These are phyloP conservation scores for Combretum micranthum DNA, from an alignment of 345 rosid genomes.

Conservation along the genomic window DNA sequence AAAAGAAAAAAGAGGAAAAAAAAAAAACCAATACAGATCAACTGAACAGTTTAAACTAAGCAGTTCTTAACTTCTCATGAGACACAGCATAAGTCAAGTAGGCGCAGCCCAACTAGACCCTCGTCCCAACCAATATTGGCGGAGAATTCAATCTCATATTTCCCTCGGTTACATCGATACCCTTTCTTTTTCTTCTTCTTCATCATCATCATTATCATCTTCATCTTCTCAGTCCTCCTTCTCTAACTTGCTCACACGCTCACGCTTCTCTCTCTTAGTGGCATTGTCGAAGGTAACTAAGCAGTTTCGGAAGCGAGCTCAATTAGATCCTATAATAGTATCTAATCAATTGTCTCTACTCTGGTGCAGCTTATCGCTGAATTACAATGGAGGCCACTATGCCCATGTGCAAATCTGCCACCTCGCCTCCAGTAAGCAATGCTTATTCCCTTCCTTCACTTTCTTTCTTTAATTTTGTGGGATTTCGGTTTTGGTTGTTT, in stretches of 20 bases:
- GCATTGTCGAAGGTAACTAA: not conserved
- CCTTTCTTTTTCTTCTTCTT: too few relatives aligned
- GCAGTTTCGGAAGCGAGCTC: not conserved
- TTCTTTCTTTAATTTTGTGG: not conserved
- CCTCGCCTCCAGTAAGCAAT: conserved; percentile 49
- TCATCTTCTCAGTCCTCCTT: not conserved
- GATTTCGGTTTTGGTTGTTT: not conserved
- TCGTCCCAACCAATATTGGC: conserved; percentile 3
- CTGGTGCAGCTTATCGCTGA: not conserved
- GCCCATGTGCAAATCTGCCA: conserved; percentile 49
- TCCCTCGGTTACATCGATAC: conserved; percentile 17
- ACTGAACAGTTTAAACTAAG: too few relatives aligned
- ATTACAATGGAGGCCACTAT: conserved; percentile 60
- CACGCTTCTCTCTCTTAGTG: too few relatives aligned
- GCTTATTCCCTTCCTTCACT: conserved; percentile 2
- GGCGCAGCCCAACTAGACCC: too few relatives aligned
- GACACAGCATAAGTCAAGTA: too few relatives aligned
- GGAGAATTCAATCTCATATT: conserved; percentile 13
- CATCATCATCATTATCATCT: too few relatives aligned
- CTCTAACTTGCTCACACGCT: not conserved
- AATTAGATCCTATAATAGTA: not conserved
- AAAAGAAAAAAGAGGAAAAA: too few relatives aligned
- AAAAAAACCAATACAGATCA: too few relatives aligned
- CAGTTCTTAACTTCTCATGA: too few relatives aligned
- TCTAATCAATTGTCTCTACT: conserved; percentile 1